Percentiles rank a stretch among this genome's conserved stretches.
Conservation (phyloP, 768 basidiomycete genomes). For the Suillus placidus region DNA sequence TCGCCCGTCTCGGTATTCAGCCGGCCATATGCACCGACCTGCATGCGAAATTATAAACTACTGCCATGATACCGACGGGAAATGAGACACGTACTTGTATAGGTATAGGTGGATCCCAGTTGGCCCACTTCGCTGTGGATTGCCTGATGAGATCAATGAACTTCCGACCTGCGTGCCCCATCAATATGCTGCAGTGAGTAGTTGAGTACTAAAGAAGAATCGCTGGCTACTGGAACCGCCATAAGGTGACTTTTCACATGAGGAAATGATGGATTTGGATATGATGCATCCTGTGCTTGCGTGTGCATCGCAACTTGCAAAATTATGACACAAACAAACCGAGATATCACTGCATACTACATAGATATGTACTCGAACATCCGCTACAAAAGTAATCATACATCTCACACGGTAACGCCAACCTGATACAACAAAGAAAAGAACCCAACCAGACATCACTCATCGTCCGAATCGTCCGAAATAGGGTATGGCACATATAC, state of each 20-base stretch:
- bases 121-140: slow-evolving; percentile 33
- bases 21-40: slow-evolving; percentile 36
- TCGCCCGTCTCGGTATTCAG: slow-evolving; percentile 15
- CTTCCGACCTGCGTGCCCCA: slow-evolving; percentile 25
- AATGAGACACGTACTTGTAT: slow-evolving; percentile 18
- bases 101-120: slow-evolving; percentile 35
- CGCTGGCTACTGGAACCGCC: not conserved
- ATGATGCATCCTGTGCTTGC: not conserved
- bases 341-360: not conserved
- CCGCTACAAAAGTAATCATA: not conserved
- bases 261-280: not conserved
- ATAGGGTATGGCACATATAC: not conserved
- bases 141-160: slow-evolving; percentile 32
- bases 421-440: not conserved
- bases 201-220: not conserved
- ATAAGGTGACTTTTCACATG: not conserved
- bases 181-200: not conserved
- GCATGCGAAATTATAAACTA: not conserved
- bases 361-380: not conserved
- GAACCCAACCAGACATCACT: not conserved
- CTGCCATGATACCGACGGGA: not conserved
- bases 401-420: not conserved
- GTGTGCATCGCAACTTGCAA: not conserved
- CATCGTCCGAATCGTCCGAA: not conserved
- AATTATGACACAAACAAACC: not conserved